Evolutionary conservation across 2,329 filamentous ascomycete species (phyloP).

Genomic region (Exophiala alcalophila): DNA sequence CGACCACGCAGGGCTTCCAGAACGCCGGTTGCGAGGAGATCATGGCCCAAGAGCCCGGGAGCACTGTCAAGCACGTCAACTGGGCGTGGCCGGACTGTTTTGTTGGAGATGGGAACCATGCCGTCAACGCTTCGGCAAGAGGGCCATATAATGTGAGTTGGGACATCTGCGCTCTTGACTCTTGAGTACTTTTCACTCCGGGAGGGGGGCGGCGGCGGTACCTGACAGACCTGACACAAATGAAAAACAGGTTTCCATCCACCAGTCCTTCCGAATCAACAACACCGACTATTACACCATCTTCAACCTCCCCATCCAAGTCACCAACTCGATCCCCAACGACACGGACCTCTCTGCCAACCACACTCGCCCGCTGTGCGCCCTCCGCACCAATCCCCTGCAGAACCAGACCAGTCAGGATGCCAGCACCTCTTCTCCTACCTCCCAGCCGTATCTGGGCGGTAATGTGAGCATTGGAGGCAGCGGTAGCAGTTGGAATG

Average conservation of each 20-base stretch:
- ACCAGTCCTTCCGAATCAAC: slow-evolving; percentile 67
- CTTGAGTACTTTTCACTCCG: too few species aligned
- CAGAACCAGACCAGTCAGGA: slow-evolving; percentile 14
- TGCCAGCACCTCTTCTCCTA: slow-evolving; percentile 6
- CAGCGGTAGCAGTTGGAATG: too few species aligned
- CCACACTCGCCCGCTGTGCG: slow-evolving; percentile 9
- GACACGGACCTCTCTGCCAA: slow-evolving; percentile 13
- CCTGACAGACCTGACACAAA: too few species aligned
- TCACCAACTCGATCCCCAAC: slow-evolving; percentile 61
- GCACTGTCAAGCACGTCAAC: slow-evolving; percentile 70
- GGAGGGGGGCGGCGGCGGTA: too few species aligned
- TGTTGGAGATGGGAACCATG: slow-evolving; percentile 54
- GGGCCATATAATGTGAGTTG: slow-evolving; percentile 17
- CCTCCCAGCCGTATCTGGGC: slow-evolving; percentile 12
- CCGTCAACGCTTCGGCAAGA: not conserved
- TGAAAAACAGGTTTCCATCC: slow-evolving; percentile 69
- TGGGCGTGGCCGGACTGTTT: slow-evolving; percentile 71
- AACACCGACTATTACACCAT: slow-evolving; percentile 64
- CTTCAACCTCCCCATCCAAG: slow-evolving; percentile 66
- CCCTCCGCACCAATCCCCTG: slow-evolving; percentile 9
- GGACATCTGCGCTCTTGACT: too few species aligned
- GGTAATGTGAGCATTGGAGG: slow-evolving; percentile 5
- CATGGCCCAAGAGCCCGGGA: slow-evolving; percentile 61
- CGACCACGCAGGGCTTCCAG: slow-evolving; percentile 27
- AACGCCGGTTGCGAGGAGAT: slow-evolving; percentile 60